These are phyloP conservation scores for Cyclotella choctawhatcheeana DNA, from an alignment of 108 stramenopile genomes.

Conservation along the genomic window DNA sequence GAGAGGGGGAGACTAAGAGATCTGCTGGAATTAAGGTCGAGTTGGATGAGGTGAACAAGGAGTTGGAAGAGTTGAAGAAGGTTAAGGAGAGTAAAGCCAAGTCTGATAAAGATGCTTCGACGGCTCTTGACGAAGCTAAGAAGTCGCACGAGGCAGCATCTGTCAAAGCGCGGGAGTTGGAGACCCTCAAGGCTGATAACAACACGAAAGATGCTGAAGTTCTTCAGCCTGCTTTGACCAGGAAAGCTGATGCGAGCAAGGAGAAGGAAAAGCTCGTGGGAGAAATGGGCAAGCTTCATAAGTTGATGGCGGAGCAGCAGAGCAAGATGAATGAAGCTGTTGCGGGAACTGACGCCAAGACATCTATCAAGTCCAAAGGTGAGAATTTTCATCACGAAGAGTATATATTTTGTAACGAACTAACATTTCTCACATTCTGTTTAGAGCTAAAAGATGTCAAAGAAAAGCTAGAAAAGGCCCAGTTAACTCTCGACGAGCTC, in stretches of 20 bases:
- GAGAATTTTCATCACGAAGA: no score
- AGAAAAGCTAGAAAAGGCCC: slow-evolving; percentile 19
- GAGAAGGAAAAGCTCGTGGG: slow-evolving; percentile 46
- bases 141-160: slow-evolving; percentile 19
- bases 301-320: slow-evolving; percentile 11
- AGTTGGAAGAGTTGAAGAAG: slow-evolving; percentile 21
- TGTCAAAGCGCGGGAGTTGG: slow-evolving; percentile 9
- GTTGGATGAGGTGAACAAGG: slow-evolving; percentile 27
- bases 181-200: slow-evolving; percentile 28
- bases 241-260: slow-evolving; percentile 45
- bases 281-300: slow-evolving; percentile 32
- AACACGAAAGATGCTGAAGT: slow-evolving; percentile 30
- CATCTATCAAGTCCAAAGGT: slow-evolving; percentile 7
- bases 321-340: slow-evolving; percentile 8
- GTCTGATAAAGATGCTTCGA: slow-evolving; percentile 17
- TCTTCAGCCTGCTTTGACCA: slow-evolving; percentile 23
- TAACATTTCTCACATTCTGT: neutral
- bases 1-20: slow-evolving; percentile 40
- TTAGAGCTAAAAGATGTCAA: slow-evolving; percentile 30
- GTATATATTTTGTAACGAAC: neutral
- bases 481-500: slow-evolving; percentile 18
- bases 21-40: slow-evolving; percentile 26
- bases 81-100: slow-evolving; percentile 18
- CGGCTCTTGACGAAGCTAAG: slow-evolving; percentile 25
- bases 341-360: slow-evolving; percentile 7